Base-by-base conservation (phyloP, 345 rosid species). In the Citrus trifoliata region DNA sequence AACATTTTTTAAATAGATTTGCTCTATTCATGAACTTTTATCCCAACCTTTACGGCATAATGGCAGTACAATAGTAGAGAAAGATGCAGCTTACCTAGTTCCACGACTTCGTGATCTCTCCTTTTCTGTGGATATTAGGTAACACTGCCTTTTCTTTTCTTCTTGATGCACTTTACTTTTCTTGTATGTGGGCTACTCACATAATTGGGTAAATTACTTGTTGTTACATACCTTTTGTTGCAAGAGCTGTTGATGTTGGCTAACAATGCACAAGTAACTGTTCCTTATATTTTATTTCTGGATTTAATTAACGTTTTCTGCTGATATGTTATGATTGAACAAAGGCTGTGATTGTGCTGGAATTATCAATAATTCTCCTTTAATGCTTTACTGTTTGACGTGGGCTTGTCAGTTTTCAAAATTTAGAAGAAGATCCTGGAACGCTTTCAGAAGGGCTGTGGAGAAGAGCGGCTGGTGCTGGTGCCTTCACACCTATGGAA, bases 71-170 rank as follows among this genome's bases (percentile, higher is more conserved):
- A 78, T 87, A 51, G 84, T 66, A 1, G 99, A 95, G 86, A 90
- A 88, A 84, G 98, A 95, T 76, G 94, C 93, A 75, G 82, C 76
- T 30, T 92, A 91, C 84, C 79, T 95, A 83, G 83, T 90, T 84
- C 96, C 99, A 67, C 87, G 91, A 75, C 95, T 95, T 80, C 90
- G 96, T 58, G 99, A 95, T 88, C 88, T 95, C 67, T 92, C 99
- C 69, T 95, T 93, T 88, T 95, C 98, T 70, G 93, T 93, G 81
- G 97, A 94, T 83, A 86, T 91, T 60, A 88, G 94, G 98, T 93
- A 85, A 62, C 33, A 8, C 61, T 59, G 53, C 32, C 25, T 27
- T 51, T 70, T 65, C 66, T 53, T 56, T 33, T 65, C 70, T 76
- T 63, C 35, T 64, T 33, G 35, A 59, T 72, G 28, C 33, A 40